A percentile compares a stretch with the other conserved stretches of the same genome.
These are phyloP conservation scores for Eimeria acervulina DNA, from an alignment of 169 alveolate species.

Conservation along the genomic window DNA sequence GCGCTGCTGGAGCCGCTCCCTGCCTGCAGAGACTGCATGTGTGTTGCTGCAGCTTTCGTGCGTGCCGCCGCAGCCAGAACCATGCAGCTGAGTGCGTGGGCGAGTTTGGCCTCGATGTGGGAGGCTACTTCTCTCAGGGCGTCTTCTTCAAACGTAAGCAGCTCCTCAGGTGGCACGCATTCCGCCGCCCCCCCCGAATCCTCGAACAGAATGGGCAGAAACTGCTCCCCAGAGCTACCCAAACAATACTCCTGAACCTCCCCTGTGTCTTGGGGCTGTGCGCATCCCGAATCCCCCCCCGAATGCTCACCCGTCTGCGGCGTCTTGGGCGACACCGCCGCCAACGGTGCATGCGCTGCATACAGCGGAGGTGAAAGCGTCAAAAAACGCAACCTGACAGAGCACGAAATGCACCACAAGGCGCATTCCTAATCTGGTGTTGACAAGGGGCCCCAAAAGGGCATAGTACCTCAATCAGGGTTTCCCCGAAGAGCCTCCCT, in stretches of 20 bases:
- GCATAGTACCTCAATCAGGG: neutral
- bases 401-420: neutral
- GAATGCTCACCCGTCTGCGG: constrained; percentile 41
- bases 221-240: constrained; percentile 64
- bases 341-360: constrained; percentile 47
- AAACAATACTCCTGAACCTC: constrained; percentile 51
- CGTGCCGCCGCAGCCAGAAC: constrained; percentile 52
- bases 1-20: neutral
- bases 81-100: constrained; percentile 74
- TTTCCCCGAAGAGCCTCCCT: neutral
- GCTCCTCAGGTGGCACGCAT: constrained; percentile 69
- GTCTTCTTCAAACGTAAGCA: constrained; percentile 68
- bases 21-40: neutral
- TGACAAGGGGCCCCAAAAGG: neutral
- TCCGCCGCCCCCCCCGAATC: constrained; percentile 76
- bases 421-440: neutral
- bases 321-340: constrained; percentile 47
- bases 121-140: constrained; percentile 61
- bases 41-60: constrained; percentile 7
- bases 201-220: constrained; percentile 66
- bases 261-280: neutral
- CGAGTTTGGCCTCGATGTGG: constrained; percentile 55
- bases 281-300: constrained; percentile 18
- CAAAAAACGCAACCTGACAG: constrained; percentile 54
- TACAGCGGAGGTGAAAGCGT: constrained; percentile 73